Base-by-base conservation (phyloP, 1,284 basidiomycete genomes). In the Rhizoctonia solani region DNA sequence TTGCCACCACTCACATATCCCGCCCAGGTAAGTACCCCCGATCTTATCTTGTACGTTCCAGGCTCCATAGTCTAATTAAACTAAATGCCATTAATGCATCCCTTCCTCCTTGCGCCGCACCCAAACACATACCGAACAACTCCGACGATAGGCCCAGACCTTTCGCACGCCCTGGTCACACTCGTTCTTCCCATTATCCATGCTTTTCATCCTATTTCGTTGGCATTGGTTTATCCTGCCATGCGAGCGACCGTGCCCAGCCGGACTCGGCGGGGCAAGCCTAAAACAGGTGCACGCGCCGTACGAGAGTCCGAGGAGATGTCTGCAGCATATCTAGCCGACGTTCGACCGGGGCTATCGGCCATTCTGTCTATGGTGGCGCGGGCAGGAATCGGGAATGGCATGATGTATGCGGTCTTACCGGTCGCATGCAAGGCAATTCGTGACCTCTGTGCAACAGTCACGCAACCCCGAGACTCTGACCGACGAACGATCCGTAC, bases 231-330 rank as follows among this genome's bases (percentile, higher is more conserved):
- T 25, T 52, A 46, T 1, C 59, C 29, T 16, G 34, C 47, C 21
- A 42, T 14, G 6, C 19, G 49, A 8, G 47, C 59, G 5, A 63
- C 59, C 14, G 8, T 19, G 6, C 49, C 46, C 2, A 37, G 47
- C 16, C 59, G 59, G 9, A 63, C 47, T 39, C 46, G 49, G 1
- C 47, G 59, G 8, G 59, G 59, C 13, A 63, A 42, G 34, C 14
- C 53, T 21, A 63, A 63, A 37, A 25, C 59, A 4, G 59, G 59
- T 6, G 59, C 59, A 16, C 59, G 59, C 2, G 59, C 47, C 30
- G 37, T 49, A 19, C 23, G 59, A 19, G 47, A 63, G 23, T 32
- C 49, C n/a, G 55, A 58, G 29, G 55, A 58, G 34, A 49, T 23
- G 19, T 13, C 29, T 4, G 21, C 23, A 5, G 6, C 44, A 9